phyloP scores from a whole-genome alignment of 2,329 filamentous ascomycete species.

The Alternaria metachromatica region DNA sequence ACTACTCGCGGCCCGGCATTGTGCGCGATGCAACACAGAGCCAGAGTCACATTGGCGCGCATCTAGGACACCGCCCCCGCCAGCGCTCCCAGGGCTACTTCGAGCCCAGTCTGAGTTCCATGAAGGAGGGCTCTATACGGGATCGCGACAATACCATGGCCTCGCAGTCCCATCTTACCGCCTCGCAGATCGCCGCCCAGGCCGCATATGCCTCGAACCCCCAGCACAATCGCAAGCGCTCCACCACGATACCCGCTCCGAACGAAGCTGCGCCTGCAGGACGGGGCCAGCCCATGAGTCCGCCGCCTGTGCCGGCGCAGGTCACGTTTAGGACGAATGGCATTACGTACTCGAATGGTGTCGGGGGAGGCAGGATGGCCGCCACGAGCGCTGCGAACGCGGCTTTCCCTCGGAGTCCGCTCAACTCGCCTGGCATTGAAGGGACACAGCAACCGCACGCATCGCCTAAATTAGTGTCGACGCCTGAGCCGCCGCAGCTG shows the following conservation, averaged over 20 bases:
- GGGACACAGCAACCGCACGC: slow-evolving; percentile 33
- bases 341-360: slow-evolving; percentile 65
- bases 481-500: slow-evolving; percentile 58
- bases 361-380: slow-evolving; percentile 66
- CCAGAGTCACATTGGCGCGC: slow-evolving; percentile 38
- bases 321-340: slow-evolving; percentile 52
- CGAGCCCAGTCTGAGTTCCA: slow-evolving; percentile 73
- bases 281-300: slow-evolving; percentile 58
- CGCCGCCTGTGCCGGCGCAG: slow-evolving; percentile 59
- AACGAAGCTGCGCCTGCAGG: slow-evolving; percentile 38
- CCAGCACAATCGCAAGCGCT: slow-evolving; percentile 67
- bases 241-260: slow-evolving; percentile 72
- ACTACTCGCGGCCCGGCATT: slow-evolving; percentile 48
- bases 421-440: slow-evolving; percentile 51
- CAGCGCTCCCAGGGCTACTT: slow-evolving; percentile 79
- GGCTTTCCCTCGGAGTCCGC: slow-evolving; percentile 71
- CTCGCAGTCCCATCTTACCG: slow-evolving; percentile 53
- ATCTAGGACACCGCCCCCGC: slow-evolving; percentile 64
- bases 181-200: slow-evolving; percentile 83
- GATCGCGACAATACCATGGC: slow-evolving; percentile 51
- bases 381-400: slow-evolving; percentile 76
- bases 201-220: slow-evolving; percentile 73
- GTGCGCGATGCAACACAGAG: slow-evolving; percentile 46
- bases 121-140: slow-evolving; percentile 57
- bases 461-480: slow-evolving; percentile 42